phyloP scores from a whole-genome alignment of 2,329 filamentous ascomycete genomes.

The Penicillium sp. region DNA sequence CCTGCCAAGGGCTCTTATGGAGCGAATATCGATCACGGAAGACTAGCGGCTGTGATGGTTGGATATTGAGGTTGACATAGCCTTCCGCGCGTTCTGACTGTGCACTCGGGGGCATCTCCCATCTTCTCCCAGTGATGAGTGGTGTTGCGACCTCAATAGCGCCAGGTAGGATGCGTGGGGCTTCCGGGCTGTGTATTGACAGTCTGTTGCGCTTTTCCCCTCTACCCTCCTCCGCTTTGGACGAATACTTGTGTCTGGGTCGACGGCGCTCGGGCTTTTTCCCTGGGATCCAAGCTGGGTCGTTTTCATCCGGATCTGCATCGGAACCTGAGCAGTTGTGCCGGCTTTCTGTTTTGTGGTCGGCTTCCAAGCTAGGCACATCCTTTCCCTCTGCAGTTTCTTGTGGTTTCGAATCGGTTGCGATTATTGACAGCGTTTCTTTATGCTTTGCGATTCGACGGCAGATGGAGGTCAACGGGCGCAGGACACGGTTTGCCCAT shows the following conservation, averaged over 20 bases:
- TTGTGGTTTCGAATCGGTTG: slow-evolving; percentile 21
- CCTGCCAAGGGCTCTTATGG: slow-evolving; percentile 37
- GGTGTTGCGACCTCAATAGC: slow-evolving; percentile 45
- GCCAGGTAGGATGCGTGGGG: slow-evolving; percentile 36
- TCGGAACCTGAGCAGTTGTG: slow-evolving; percentile 31
- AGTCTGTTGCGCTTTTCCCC: slow-evolving; percentile 29
- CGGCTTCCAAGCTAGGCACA: background rate
- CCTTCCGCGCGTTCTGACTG: slow-evolving; percentile 20
- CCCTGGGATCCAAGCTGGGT: slow-evolving; percentile 43
- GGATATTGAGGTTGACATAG: background rate
- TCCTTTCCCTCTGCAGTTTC: slow-evolving; percentile 6
- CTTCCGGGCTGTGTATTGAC: slow-evolving; percentile 37
- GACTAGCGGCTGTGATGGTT: slow-evolving; percentile 21
- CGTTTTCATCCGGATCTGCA: slow-evolving; percentile 35
- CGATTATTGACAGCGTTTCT: slow-evolving; percentile 31
- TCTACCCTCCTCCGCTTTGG: slow-evolving; percentile 25
- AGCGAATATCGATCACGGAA: slow-evolving; percentile 28
- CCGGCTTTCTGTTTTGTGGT: background rate
- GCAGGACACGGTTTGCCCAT: slow-evolving; percentile 46
- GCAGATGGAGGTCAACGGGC: slow-evolving; percentile 42
- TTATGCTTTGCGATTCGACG: slow-evolving; percentile 43
- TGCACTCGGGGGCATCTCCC: slow-evolving; percentile 20
- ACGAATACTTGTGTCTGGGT: slow-evolving; percentile 40
- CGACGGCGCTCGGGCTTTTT: slow-evolving; percentile 31
- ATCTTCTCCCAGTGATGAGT: slow-evolving; percentile 38